phyloP scores from a whole-genome alignment of 345 rosid genomes.

The Tarenaya hassleriana region DNA sequence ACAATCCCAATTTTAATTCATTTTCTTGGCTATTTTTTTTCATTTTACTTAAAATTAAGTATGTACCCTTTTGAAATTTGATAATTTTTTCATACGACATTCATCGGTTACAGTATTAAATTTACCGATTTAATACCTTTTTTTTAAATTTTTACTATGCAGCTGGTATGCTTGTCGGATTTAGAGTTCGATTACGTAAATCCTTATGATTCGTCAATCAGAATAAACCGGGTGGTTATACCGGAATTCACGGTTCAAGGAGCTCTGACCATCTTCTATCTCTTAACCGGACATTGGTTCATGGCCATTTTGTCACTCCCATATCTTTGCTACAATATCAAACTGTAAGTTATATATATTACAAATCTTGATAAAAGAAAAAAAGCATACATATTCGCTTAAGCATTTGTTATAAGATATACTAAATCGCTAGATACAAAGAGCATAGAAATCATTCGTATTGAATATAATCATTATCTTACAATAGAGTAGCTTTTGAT shows the following conservation, averaged over 20 bases:
- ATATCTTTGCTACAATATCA: constrained; percentile 53
- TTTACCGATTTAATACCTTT: too few relatives aligned
- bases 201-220: constrained; percentile 60
- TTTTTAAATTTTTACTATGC: constrained; percentile 14
- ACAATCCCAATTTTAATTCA: neutral
- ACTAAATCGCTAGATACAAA: too few relatives aligned
- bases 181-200: constrained; percentile 61
- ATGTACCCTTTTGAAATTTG: neutral
- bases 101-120: too few relatives aligned
- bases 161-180: constrained; percentile 72
- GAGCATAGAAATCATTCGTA: too few relatives aligned
- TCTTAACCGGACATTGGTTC: constrained; percentile 63
- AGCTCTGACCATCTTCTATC: constrained; percentile 41
- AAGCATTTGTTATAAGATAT: too few relatives aligned
- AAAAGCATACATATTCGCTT: too few relatives aligned
- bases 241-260: constrained; percentile 61
- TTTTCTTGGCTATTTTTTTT: neutral
- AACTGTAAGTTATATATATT: constrained; percentile 38
- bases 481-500: too few relatives aligned
- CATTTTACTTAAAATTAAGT: constrained; percentile 7
- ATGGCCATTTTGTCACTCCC: constrained; percentile 54
- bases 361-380: neutral
- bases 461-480: too few relatives aligned
- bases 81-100: too few relatives aligned
- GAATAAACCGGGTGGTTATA: constrained; percentile 50